Evolutionary conservation across 2,329 filamentous ascomycete species (phyloP), one percentile per base, ranked within the genome.

Genomic region (Fusarium sp.): DNA sequence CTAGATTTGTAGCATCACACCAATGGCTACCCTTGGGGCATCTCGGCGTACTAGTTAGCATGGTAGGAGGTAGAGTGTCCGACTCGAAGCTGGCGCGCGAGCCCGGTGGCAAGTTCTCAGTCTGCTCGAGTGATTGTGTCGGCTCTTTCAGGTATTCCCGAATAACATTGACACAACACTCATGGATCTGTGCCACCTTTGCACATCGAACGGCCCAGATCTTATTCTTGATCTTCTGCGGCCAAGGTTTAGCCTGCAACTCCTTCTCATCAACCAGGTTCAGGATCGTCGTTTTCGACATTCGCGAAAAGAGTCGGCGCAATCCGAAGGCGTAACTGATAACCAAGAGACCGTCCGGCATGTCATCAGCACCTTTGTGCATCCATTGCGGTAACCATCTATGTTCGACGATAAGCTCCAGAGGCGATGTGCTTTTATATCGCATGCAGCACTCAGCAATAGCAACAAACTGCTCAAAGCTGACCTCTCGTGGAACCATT

Each of bases 271-370:
- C 79, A 0, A 74, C 70, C 3, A 81, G 64, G 44, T 81, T 80
- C 11, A 85, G 56, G 3, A 85, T 79, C 0, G 77, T 79, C 2
- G 76, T 79, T 68, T 84, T 83, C 7, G 81, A 81, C 73, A 81
- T 77, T 40, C 80, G 75, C 0, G 77, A 78, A 49, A 85, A 85
- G 4, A 85, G 74, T 15, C 78, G 72, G 9, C 80, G 74, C 13
- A 80, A 66, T 4, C 83, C 82, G 69, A 85, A 85, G 0, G 79
- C 80, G 61, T 83, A 85, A 62, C 80, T 81, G 42, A 85, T 83
- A 13, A 84, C 72, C 45, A 85, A 67, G 2, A 84, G 75, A 0
- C 80, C 83, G 38, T 81, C 81, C 0, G 81, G 77, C 75, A 81
- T 80, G 38, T 80, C 77, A n/a, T 82, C 79, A 1, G 75, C 77